phyloP scores from a whole-genome alignment of 2,329 filamentous ascomycete genomes.

The Talaromyces sp. region DNA sequence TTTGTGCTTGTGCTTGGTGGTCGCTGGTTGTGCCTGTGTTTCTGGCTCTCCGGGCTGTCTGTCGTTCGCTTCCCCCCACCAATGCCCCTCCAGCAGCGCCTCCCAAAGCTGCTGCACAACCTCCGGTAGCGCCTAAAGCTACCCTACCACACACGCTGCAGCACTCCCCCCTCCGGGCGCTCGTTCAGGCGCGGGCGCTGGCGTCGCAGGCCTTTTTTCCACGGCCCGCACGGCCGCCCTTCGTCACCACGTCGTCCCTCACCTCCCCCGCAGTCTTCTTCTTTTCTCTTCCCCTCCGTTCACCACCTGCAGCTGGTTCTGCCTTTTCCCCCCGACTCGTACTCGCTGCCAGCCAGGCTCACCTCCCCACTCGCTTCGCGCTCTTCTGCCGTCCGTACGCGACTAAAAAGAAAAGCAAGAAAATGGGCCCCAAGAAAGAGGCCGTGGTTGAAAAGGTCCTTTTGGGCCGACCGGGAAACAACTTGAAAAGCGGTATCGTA shows the following conservation, averaged over 20 bases:
- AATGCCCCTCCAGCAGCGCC: background rate
- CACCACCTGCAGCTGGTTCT: slow-evolving; percentile 62
- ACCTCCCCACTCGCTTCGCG: slow-evolving; percentile 39
- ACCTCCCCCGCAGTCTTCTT: slow-evolving; percentile 36
- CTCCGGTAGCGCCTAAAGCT: background rate
- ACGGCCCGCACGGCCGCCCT: slow-evolving; percentile 19
- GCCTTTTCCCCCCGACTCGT: slow-evolving; percentile 43
- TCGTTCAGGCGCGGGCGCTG: background rate
- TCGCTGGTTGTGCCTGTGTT: no score
- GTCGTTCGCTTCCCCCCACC: background rate
- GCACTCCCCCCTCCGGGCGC: no score
- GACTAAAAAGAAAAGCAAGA: slow-evolving; percentile 56
- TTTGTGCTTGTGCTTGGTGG: no score
- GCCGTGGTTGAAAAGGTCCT: slow-evolving; percentile 93
- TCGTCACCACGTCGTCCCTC: slow-evolving; percentile 26
- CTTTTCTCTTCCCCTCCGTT: slow-evolving; percentile 49
- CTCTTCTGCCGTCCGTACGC: slow-evolving; percentile 49
- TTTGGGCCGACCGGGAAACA: slow-evolving; percentile 94
- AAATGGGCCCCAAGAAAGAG: slow-evolving; percentile 94
- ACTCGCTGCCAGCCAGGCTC: slow-evolving; percentile 14
- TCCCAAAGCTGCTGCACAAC: background rate
- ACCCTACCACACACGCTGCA: background rate
- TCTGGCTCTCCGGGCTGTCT: background rate
- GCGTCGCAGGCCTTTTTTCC: slow-evolving; percentile 8
- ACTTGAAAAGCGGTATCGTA: slow-evolving; percentile 95